Conservation (phyloP, 2,329 filamentous ascomycete genomes). For the Aspergillus viridinutans region DNA sequence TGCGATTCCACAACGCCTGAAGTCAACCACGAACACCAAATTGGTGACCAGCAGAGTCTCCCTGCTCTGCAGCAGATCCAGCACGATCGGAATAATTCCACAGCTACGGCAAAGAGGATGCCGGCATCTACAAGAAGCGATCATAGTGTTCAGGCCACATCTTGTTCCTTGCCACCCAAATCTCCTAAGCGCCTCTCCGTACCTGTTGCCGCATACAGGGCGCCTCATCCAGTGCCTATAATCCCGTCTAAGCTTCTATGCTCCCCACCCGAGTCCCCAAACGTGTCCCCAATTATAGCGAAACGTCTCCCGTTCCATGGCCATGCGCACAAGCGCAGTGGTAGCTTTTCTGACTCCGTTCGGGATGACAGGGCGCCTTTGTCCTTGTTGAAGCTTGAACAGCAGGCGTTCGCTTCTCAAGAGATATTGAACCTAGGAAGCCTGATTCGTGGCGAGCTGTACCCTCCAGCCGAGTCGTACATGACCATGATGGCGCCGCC, state of each 20-base stretch:
- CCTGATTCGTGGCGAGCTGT: constrained; percentile 78
- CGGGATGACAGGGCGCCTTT: constrained; percentile 61
- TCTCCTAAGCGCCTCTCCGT: constrained; percentile 37
- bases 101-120: constrained; percentile 32
- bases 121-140: constrained; percentile 40
- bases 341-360: constrained; percentile 80
- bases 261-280: constrained; percentile 25
- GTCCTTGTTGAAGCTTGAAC: constrained; percentile 44
- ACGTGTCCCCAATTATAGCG: constrained; percentile 27
- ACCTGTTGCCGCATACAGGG: constrained; percentile 29
- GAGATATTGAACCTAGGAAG: constrained; percentile 71
- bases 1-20: constrained; percentile 10
- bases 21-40: constrained; percentile 3
- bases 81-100: constrained; percentile 35
- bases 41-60: constrained; percentile 7
- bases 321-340: constrained; percentile 72
- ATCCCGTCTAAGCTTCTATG: constrained; percentile 26
- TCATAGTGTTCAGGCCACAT: constrained; percentile 54
- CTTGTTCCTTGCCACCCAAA: constrained; percentile 56
- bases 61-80: constrained; percentile 21
- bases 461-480: constrained; percentile 77
- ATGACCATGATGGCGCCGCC: constrained; percentile 62
- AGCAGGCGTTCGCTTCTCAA: constrained; percentile 47
- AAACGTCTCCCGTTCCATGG: constrained; percentile 47
- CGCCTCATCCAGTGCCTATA: constrained; percentile 41